A percentile compares a stretch with the other conserved stretches of the same genome.
Conservation (phyloP, 2,329 filamentous ascomycete species). For the Arthrobotrys sphaeroides region DNA sequence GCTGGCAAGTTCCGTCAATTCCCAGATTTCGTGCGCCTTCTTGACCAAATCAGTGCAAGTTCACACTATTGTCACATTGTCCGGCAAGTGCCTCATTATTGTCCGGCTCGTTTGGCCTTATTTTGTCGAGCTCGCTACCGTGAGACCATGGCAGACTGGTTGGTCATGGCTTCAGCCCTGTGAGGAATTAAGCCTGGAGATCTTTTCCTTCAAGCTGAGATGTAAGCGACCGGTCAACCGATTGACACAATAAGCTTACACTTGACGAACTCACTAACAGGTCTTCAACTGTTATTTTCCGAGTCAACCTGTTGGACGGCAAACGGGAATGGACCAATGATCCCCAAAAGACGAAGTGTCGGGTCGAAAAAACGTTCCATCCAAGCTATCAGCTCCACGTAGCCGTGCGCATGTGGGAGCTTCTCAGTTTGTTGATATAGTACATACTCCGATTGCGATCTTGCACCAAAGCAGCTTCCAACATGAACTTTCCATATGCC, state of each 20-base stretch:
- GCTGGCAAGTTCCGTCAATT: conserved; percentile 47
- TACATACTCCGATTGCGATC: conserved; percentile 6
- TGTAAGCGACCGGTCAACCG: conserved; percentile 41
- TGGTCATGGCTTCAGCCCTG: conserved; percentile 44
- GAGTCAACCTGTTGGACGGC: conserved; percentile 17
- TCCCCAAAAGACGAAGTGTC: neutral
- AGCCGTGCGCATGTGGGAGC: conserved; percentile 21
- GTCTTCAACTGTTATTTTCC: conserved; percentile 21
- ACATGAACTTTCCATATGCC: neutral
- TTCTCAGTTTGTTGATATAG: neutral
- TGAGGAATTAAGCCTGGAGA: conserved; percentile 31
- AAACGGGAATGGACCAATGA: neutral
- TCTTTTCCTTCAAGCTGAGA: conserved; percentile 38
- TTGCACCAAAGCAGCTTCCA: neutral
- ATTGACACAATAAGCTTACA: conserved; percentile 51
- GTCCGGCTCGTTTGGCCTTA: conserved; percentile 11
- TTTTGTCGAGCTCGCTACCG: conserved; percentile 26
- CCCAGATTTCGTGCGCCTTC: neutral
- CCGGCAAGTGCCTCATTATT: conserved; percentile 7
- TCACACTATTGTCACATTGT: conserved; percentile 9
- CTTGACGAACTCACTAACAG: conserved; percentile 31
- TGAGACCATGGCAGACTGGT: conserved; percentile 3
- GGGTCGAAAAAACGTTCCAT: neutral
- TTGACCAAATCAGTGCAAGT: neutral
- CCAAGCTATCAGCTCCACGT: conserved; percentile 19